Percentiles rank a stretch among this genome's conserved stretches.
Evolutionary conservation across 2,329 filamentous ascomycete genomes (phyloP).

Genomic region (Magnaporthales sp.): DNA sequence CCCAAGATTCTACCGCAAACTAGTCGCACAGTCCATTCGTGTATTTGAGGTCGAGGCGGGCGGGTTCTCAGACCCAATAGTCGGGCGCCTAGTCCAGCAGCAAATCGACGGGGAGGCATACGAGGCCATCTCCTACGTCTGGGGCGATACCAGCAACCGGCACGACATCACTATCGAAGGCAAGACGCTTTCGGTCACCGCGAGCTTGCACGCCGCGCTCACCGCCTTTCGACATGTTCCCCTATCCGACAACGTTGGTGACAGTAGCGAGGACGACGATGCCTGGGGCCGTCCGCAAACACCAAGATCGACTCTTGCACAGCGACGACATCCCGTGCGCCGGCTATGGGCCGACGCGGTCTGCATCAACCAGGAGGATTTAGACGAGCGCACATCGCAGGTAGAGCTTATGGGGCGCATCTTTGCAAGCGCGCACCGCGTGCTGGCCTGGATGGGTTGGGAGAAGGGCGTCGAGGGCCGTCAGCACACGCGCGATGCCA

Average conservation of each 20-base stretch:
- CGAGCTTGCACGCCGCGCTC: slow-evolving; percentile 5
- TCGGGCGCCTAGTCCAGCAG: slow-evolving; percentile 21
- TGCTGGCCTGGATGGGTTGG: slow-evolving; percentile 13
- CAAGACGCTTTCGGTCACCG: slow-evolving; percentile 1
- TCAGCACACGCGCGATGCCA: slow-evolving; percentile 8
- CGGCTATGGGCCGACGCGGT: slow-evolving; percentile 15
- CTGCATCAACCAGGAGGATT: slow-evolving; percentile 16
- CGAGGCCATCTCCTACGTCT: slow-evolving; percentile 7
- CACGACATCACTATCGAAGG: neutral
- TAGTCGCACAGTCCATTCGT: slow-evolving; percentile 8
- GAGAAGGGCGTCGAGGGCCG: slow-evolving; percentile 10
- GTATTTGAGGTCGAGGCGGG: slow-evolving; percentile 11
- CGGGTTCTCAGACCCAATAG: slow-evolving; percentile 6
- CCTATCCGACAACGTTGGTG: neutral
- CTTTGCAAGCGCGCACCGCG: slow-evolving; percentile 9
- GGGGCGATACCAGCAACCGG: slow-evolving; percentile 4
- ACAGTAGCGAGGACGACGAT: neutral
- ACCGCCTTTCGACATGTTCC: neutral
- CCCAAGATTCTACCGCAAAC: slow-evolving; percentile 7
- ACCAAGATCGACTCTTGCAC: neutral
- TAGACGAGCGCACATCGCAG: slow-evolving; percentile 11
- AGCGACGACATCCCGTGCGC: neutral
- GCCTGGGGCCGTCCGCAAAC: neutral
- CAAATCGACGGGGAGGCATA: slow-evolving; percentile 15
- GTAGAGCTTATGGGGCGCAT: slow-evolving; percentile 14